phyloP scores from a whole-genome alignment of 2,329 filamentous ascomycete genomes.

The Aspergillus aculeatinus region DNA sequence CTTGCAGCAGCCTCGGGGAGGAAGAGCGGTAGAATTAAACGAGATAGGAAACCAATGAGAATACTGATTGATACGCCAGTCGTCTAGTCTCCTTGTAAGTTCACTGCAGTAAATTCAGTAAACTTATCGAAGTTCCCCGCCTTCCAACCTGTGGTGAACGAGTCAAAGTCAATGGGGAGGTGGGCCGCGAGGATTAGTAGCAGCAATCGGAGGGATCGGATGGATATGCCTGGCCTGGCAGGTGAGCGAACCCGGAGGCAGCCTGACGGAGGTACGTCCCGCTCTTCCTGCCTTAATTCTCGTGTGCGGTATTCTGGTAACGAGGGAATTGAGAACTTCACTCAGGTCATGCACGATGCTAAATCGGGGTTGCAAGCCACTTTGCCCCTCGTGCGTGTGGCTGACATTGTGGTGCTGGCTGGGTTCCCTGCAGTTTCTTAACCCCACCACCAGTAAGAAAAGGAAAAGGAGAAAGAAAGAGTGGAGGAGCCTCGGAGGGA shows the following conservation, averaged over 20 bases:
- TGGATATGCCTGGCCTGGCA: too few species aligned
- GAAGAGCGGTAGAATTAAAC: neutral
- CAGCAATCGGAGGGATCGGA: neutral
- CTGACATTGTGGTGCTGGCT: neutral
- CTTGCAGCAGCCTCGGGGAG: neutral
- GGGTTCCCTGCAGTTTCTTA: neutral
- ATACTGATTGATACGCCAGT: neutral
- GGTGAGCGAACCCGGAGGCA: neutral
- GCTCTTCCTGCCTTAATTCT: too few species aligned
- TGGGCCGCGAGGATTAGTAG: neutral
- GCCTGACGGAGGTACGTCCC: neutral
- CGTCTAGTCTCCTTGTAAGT: neutral
- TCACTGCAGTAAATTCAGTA: too few species aligned
- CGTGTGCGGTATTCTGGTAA: neutral
- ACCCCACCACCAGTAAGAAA: neutral
- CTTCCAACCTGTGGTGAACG: too few species aligned
- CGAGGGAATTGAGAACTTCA: neutral
- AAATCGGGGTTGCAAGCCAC: neutral
- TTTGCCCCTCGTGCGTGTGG: neutral
- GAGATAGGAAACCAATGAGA: conserved; percentile 6
- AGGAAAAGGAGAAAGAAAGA: neutral
- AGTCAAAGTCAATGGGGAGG: neutral
- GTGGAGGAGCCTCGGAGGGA: neutral
- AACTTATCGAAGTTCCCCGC: too few species aligned
- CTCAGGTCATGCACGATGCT: neutral